Evolutionary conservation across 306 rosid species (phyloP), one percentile per base, ranked within the genome.

Genomic region (Cicer arietinum): DNA sequence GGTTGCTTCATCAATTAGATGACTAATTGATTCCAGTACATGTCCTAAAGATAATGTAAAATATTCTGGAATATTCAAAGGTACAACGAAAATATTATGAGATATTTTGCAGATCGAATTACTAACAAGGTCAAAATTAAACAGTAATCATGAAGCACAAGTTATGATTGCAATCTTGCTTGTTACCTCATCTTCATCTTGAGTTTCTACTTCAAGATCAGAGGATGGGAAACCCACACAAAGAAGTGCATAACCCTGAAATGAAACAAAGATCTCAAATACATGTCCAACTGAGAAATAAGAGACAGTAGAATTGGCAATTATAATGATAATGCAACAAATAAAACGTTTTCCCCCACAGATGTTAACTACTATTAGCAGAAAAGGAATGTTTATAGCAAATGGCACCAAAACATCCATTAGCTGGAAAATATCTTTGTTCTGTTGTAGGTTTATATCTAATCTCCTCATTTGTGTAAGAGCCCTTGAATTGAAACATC

Each of bases 221-320:
- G 99, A 85, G 43, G 93, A 68, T 8, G 98, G 99, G 82, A 85
- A 94, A 7, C 99, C 92, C 77, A 94, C 99, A 66, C 99, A 94
- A 48, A 94, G 99, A 81, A 94, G 96, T 72, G 99, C 99, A 80
- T 94, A 94, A 17, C 99, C 99, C 97, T 94, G 95, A 81, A 88
- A 69, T 60, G 59, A 44, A 51, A 51, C 47, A 71, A 44, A 64
- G 56, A 16, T 51, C 70, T 58, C 70, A 71, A 53, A 51, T 18
- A 20, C 22, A 60, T 35, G 17, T 40, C 69, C 69, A 69, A 63
- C 63, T 48, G 62, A 73, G 69, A 77, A 68, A 69, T 43, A 46
- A 56, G 58, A 62, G 71, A 60, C 12, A 40, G 7, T 43, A 44
- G 17, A 71, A 67, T 9, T 65, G 64, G n/a, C 58, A 54, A 54